phyloP scores from a whole-genome alignment of 108 stramenopile species.

The Asterionellopsis glacialis region DNA sequence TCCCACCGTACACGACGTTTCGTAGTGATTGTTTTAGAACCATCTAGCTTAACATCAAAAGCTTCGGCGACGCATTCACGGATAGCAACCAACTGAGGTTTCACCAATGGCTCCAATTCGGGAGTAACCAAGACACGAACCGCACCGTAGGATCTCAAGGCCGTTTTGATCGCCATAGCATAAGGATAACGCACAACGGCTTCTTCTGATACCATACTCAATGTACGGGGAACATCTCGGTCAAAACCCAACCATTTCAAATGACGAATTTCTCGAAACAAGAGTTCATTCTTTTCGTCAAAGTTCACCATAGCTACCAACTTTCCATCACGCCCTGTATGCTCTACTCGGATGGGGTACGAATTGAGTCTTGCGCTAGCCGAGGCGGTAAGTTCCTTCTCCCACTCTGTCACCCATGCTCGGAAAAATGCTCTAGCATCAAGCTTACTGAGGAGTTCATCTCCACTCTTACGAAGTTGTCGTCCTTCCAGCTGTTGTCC shows the following conservation, averaged over 20 bases:
- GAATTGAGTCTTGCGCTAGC: slow-evolving; percentile 60
- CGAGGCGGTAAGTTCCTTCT: slow-evolving; percentile 59
- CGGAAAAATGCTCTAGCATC: slow-evolving; percentile 85
- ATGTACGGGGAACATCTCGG: slow-evolving; percentile 69
- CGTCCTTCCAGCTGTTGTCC: slow-evolving; percentile 94
- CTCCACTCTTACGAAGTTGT: slow-evolving; percentile 86
- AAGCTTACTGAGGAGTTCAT: slow-evolving; percentile 90
- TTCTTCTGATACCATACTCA: slow-evolving; percentile 63
- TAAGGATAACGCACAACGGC: slow-evolving; percentile 64
- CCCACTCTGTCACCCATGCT: slow-evolving; percentile 81
- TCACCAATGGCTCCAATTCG: slow-evolving; percentile 74
- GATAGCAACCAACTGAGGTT: slow-evolving; percentile 70
- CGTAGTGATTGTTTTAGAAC: slow-evolving; percentile 54
- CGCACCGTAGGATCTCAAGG: slow-evolving; percentile 78
- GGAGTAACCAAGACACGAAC: slow-evolving; percentile 61
- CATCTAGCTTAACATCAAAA: slow-evolving; percentile 70
- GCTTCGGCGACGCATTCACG: slow-evolving; percentile 69
- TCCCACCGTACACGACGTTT: slow-evolving; percentile 81
- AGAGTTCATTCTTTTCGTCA: slow-evolving; percentile 84
- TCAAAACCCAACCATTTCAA: slow-evolving; percentile 93
- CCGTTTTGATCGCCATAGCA: slow-evolving; percentile 88
- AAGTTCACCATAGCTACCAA: slow-evolving; percentile 88
- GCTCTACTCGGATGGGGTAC: slow-evolving; percentile 61
- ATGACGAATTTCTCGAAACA: slow-evolving; percentile 94
- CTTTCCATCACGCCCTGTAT: slow-evolving; percentile 35